These are phyloP conservation scores for Firmiana major DNA, from an alignment of 345 rosid genomes.

Conservation along the genomic window DNA sequence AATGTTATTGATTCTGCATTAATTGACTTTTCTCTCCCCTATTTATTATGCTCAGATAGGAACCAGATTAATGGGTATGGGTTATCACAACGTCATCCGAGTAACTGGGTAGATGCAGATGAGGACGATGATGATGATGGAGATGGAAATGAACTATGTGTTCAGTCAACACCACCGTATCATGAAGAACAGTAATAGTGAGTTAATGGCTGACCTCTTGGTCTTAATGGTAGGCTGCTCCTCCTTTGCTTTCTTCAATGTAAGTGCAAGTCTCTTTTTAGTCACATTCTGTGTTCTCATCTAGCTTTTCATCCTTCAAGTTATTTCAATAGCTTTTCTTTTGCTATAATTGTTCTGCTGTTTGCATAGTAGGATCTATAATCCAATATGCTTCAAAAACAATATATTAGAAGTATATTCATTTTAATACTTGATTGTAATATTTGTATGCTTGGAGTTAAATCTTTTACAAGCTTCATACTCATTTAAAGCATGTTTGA, in stretches of 20 bases:
- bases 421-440: not conserved
- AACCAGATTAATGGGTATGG: conserved; percentile 37
- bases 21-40: not conserved
- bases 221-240: conserved; percentile 8
- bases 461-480: not conserved
- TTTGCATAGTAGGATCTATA: not conserved
- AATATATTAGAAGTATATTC: not conserved
- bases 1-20: conserved; percentile 11
- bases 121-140: conserved; percentile 55
- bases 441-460: not conserved
- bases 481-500: not conserved
- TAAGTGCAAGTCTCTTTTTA: conserved; percentile 11
- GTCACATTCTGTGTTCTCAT: conserved; percentile 1
- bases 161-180: conserved; percentile 85
- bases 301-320: not conserved
- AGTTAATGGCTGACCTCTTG: not conserved
- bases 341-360: not conserved
- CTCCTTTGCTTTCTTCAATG: conserved; percentile 7
- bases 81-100: conserved; percentile 75
- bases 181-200: conserved; percentile 41
- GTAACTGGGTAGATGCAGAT: conserved; percentile 79
- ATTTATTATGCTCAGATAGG: conserved; percentile 38
- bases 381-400: not conserved
- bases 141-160: conserved; percentile 47
- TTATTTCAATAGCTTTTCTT: conserved; percentile 8